Conservation (phyloP, 2,329 filamentous ascomycete genomes). For the Cladobotryum protrusum region DNA sequence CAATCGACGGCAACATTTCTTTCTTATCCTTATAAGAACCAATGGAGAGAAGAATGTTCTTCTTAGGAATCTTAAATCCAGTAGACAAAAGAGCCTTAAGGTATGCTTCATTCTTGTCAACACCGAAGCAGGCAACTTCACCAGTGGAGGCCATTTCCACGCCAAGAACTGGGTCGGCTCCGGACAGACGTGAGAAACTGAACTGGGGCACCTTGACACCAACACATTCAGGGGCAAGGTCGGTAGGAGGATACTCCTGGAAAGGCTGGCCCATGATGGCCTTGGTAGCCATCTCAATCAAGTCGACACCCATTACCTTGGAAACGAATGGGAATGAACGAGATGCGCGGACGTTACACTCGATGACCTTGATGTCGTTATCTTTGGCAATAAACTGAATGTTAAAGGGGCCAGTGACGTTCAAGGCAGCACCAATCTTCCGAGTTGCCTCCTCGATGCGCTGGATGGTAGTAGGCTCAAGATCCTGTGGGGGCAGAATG, state of each 20-base stretch:
- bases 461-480: slow-evolving; percentile 79
- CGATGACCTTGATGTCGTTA: slow-evolving; percentile 99
- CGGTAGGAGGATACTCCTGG: slow-evolving; percentile 70
- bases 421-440: slow-evolving; percentile 90
- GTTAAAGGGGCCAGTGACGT: slow-evolving; percentile 95
- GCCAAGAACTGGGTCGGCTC: slow-evolving; percentile 90
- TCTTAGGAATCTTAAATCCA: slow-evolving; percentile 92
- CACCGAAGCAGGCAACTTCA: slow-evolving; percentile 93
- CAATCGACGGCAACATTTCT: slow-evolving; percentile 89
- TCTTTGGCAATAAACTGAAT: slow-evolving; percentile 99
- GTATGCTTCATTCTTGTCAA: slow-evolving; percentile 95
- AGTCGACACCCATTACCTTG: slow-evolving; percentile 95
- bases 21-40: slow-evolving; percentile 97
- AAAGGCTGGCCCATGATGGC: slow-evolving; percentile 86
- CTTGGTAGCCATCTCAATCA: slow-evolving; percentile 98
- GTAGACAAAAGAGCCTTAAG: slow-evolving; percentile 93
- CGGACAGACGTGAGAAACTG: slow-evolving; percentile 94
- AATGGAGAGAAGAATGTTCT: slow-evolving; percentile 91
- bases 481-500: slow-evolving; percentile 88
- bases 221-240: slow-evolving; percentile 74
- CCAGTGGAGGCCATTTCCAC: slow-evolving; percentile 99
- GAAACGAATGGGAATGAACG: slow-evolving; percentile 97
- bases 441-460: slow-evolving; percentile 91
- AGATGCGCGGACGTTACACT: slow-evolving; percentile 95
- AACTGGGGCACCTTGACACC: slow-evolving; percentile 98